These are phyloP conservation scores for Cladophialophora immunda DNA, from an alignment of 2,329 filamentous ascomycete species.

Conservation along the genomic window DNA sequence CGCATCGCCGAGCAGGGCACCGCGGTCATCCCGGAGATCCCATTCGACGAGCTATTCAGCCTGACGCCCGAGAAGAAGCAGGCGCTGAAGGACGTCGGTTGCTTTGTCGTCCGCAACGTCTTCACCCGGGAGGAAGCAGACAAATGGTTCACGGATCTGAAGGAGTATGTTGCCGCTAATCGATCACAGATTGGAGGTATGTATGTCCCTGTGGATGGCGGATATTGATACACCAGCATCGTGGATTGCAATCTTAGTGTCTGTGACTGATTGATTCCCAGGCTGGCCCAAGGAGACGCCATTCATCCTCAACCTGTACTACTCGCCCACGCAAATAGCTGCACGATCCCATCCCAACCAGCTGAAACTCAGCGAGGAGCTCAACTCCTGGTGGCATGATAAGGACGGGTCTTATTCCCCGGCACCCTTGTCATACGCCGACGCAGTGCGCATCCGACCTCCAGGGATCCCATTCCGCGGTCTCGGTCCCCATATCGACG, in stretches of 20 bases:
- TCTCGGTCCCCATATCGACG: conserved; percentile 56
- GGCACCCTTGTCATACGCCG: conserved; percentile 52
- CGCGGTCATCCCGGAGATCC: conserved; percentile 47
- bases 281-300: conserved; percentile 50
- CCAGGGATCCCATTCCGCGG: conserved; percentile 51
- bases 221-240: neutral
- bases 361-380: conserved; percentile 47
- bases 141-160: conserved; percentile 42
- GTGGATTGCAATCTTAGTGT: neutral
- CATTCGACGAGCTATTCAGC: conserved; percentile 45
- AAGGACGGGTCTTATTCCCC: conserved; percentile 41
- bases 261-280: conserved; percentile 18
- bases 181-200: conserved; percentile 26
- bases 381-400: conserved; percentile 54
- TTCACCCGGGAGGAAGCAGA: conserved; percentile 30
- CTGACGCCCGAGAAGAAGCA: conserved; percentile 48
- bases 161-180: conserved; percentile 47
- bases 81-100: conserved; percentile 33
- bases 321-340: conserved; percentile 50
- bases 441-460: conserved; percentile 51
- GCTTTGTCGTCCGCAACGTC: conserved; percentile 37
- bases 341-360: conserved; percentile 51
- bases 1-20: conserved; percentile 48
- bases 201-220: conserved; percentile 26
- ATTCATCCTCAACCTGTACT: conserved; percentile 52